Conservation (phyloP, 306 rosid genomes). For the Dryas alaskensis region DNA sequence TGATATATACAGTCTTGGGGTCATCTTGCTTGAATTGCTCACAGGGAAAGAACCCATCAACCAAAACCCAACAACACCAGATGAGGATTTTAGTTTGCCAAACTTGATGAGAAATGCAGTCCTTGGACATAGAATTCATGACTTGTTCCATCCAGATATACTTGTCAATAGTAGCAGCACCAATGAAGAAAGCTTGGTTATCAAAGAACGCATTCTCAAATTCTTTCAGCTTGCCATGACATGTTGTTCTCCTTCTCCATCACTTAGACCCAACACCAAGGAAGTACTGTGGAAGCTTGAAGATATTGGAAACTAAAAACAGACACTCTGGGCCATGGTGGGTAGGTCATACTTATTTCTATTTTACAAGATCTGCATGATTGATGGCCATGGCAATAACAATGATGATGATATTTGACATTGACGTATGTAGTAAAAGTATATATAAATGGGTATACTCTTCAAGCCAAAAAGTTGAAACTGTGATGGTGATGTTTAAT, state of each 20-base stretch:
- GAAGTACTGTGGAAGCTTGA: constrained; percentile 76
- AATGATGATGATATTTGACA: constrained; percentile 28
- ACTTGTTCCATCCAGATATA: constrained; percentile 76
- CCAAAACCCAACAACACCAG: constrained; percentile 66
- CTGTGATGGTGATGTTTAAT: constrained; percentile 15
- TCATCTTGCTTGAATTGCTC: constrained; percentile 73
- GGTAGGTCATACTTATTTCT: constrained; percentile 17
- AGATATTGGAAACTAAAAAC: constrained; percentile 53
- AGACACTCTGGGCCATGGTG: constrained; percentile 15
- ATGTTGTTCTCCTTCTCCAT: constrained; percentile 81
- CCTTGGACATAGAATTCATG: constrained; percentile 66
- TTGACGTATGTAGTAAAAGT: constrained; percentile 30
- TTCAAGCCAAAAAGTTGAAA: constrained; percentile 32
- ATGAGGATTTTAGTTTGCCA: constrained; percentile 85
- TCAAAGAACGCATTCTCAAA: constrained; percentile 61
- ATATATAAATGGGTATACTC: not conserved
- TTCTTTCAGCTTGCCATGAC: constrained; percentile 82
- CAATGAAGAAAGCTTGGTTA: constrained; percentile 32
- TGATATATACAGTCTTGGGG: constrained; percentile 81
- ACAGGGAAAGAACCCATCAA: constrained; percentile 77
- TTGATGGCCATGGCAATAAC: constrained; percentile 11
- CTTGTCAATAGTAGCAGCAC: constrained; percentile 39
- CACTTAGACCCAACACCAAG: constrained; percentile 71
- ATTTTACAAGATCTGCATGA: constrained; percentile 33
- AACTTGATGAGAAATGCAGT: constrained; percentile 73